Base-by-base conservation (phyloP, 768 basidiomycete species). In the Boletus tomentosulus region DNA sequence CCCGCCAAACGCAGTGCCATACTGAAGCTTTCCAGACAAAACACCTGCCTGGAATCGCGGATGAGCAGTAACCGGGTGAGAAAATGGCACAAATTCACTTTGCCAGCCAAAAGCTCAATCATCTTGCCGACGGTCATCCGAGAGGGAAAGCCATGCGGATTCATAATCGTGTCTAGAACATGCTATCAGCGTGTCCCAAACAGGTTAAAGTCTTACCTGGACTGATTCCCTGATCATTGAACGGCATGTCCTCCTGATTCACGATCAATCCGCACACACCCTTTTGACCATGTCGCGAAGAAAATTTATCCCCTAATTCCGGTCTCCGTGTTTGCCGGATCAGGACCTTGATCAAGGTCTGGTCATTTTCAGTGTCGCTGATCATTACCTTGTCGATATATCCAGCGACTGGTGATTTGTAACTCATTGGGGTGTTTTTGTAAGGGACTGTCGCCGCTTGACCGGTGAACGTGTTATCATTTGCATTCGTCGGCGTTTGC, bases 101-200 rank as follows among this genome's bases (percentile, higher is more conserved):
- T 99, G 48, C 97, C 96, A 12, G 94, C 90, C 31, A 99, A 74
- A 22, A 98, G 77, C 71, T 99, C 97, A 50, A 99, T 97, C 97
- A 99, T 99, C 77, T 99, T 99, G 46, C 97, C 97, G 28, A 99
- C 97, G 25, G 97, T 99, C 94, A 95, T 98, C 51, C 96, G 90
- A 53, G 92, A 96, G 5, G 97, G 97, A 79, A 99, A 98, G 65
- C 97, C 97, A 72, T 99, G 97, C 3, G 97, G 97, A 69, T 99
- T 99, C 96, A 99, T 98, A 75, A 99, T 97, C 16, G 95, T 92
- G 72, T 99, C 96, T 88, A 73, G 31, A 43, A 37, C n/a, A 48
- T 30, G 41, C 24, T 48, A 10, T 54, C 48, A 62, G 61, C 27
- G 70, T 42, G 41, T 16, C 31, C 33, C 46, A 46, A 42, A 54